A percentile compares a stretch with the other conserved stretches of the same genome.
Evolutionary conservation across 2,329 filamentous ascomycete species (phyloP).

Genomic region (Ascochyta koolunga): DNA sequence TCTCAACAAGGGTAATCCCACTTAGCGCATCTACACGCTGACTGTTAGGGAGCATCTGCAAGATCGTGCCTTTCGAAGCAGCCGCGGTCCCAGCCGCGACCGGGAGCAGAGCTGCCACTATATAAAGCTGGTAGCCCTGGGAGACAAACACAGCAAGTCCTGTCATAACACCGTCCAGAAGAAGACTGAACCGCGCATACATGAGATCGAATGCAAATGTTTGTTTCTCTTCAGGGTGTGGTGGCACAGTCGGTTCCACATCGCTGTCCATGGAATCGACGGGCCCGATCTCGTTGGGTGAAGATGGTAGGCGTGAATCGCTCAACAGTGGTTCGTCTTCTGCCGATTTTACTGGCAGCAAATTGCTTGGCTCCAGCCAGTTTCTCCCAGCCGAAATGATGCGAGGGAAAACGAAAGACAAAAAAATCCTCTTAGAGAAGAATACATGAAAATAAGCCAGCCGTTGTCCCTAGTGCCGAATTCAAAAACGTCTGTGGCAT

Average conservation of each 20-base stretch:
- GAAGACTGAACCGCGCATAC: slow-evolving; percentile 69
- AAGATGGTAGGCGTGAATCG: slow-evolving; percentile 25
- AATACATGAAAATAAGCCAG: slow-evolving; percentile 54
- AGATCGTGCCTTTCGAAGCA: slow-evolving; percentile 74
- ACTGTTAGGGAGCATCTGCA: slow-evolving; percentile 68
- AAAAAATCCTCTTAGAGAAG: slow-evolving; percentile 51
- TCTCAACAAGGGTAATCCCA: slow-evolving; percentile 73
- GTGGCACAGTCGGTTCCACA: slow-evolving; percentile 53
- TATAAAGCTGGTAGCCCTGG: slow-evolving; percentile 70
- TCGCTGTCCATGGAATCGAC: slow-evolving; percentile 59
- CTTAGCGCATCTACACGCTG: slow-evolving; percentile 71
- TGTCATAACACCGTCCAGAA: slow-evolving; percentile 70
- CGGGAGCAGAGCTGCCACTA: slow-evolving; percentile 68
- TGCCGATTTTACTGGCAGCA: slow-evolving; percentile 5
- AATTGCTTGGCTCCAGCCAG: slow-evolving; percentile 46
- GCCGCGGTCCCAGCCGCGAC: slow-evolving; percentile 72
- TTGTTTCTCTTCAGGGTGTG: slow-evolving; percentile 50
- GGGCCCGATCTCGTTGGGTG: slow-evolving; percentile 40
- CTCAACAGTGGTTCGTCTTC: slow-evolving; percentile 23
- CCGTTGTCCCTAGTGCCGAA: slow-evolving; percentile 56
- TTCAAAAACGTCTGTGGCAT: slow-evolving; percentile 52
- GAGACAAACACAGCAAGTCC: slow-evolving; percentile 67
- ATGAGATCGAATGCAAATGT: slow-evolving; percentile 69
- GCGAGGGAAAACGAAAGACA: slow-evolving; percentile 53
- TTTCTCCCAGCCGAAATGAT: slow-evolving; percentile 52